These are phyloP conservation scores for Grosmannia serpens DNA, from an alignment of 2,329 filamentous ascomycete genomes.

Conservation along the genomic window DNA sequence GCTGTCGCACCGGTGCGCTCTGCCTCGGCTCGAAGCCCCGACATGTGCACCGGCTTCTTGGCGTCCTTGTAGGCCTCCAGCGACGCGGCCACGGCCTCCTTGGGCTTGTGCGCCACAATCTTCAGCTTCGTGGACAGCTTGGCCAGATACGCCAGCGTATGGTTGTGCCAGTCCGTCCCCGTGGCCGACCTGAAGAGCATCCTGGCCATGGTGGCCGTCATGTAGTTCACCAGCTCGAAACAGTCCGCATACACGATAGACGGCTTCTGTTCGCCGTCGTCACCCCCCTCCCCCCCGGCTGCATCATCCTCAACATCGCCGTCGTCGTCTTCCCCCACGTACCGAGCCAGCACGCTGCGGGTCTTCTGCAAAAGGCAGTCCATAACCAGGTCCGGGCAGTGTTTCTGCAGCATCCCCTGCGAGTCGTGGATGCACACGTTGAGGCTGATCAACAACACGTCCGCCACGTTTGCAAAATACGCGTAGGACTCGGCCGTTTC, in stretches of 20 bases:
- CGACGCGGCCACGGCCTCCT: background rate
- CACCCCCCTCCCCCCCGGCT: background rate
- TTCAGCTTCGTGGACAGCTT: constrained; percentile 1
- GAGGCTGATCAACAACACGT: background rate
- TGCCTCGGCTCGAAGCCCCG: background rate
- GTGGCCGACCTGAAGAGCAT: background rate
- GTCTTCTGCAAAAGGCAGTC: background rate
- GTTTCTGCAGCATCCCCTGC: background rate
- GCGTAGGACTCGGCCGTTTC: background rate
- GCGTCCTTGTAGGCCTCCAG: background rate
- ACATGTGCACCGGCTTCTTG: background rate
- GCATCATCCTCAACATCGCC: background rate
- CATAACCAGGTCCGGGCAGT: background rate
- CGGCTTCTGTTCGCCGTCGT: background rate
- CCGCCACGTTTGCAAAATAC: background rate
- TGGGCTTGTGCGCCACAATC: background rate
- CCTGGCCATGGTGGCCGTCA: background rate
- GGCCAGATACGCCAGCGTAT: background rate
- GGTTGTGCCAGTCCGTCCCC: background rate
- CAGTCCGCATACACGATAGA: background rate
- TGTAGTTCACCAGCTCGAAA: background rate
- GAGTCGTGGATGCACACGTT: background rate
- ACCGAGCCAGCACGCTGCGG: background rate
- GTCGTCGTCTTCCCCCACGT: background rate
- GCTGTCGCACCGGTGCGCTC: background rate